Conservation (phyloP, 1,284 basidiomycete genomes). For the Microbotryomycetes sp. region DNA sequence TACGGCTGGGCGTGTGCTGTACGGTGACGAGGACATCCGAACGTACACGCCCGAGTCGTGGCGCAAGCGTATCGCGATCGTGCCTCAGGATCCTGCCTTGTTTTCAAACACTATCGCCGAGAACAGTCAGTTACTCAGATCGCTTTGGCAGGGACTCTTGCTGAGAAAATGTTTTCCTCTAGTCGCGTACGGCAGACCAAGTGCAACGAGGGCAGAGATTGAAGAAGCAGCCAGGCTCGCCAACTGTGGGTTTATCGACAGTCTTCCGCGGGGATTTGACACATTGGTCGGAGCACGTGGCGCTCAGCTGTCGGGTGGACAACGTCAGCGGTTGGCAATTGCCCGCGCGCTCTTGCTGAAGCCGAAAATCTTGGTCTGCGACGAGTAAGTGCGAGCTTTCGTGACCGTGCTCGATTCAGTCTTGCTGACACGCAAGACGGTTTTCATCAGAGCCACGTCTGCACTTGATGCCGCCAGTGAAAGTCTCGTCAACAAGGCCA, state of each 20-base stretch:
- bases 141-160: no score
- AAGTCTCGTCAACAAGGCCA: conserved; percentile 72
- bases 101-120: conserved; percentile 33
- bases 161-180: background rate
- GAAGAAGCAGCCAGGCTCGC: conserved; percentile 80
- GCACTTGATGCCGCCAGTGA: conserved; percentile 86
- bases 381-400: conserved; percentile 40
- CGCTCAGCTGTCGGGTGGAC: conserved; percentile 41
- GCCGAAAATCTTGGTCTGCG: conserved; percentile 46
- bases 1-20: conserved; percentile 66
- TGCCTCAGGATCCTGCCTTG: conserved; percentile 55
- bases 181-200: conserved; percentile 75
- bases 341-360: conserved; percentile 46
- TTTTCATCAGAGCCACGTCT: conserved; percentile 48
- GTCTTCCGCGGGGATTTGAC: conserved; percentile 76
- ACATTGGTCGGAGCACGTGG: conserved; percentile 48
- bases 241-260: conserved; percentile 85
- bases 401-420: background rate
- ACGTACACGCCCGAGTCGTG: conserved; percentile 75
- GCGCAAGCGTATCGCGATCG: conserved; percentile 77
- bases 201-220: conserved; percentile 70
- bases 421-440: background rate
- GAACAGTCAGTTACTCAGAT: conserved; percentile 22
- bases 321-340: conserved; percentile 48
- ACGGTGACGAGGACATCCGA: conserved; percentile 61